Evolutionary conservation across 306 rosid species (phyloP).

Genomic region (Rosa chinensis): DNA sequence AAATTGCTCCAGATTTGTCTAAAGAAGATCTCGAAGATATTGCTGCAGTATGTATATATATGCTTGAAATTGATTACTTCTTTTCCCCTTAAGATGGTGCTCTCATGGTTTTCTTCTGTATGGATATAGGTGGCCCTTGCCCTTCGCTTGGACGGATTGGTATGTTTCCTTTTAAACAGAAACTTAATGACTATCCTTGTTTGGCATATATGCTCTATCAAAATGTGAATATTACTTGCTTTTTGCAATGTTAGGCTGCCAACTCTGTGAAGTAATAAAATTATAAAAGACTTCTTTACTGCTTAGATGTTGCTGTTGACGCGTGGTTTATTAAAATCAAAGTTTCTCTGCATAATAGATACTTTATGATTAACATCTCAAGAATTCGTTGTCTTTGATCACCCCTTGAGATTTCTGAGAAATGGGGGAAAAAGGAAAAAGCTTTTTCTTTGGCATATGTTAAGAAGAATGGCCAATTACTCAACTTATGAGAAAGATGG

Average conservation of each 20-base stretch:
- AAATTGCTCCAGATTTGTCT: conserved; percentile 98
- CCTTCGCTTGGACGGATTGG: conserved; percentile 96
- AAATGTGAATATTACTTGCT: not conserved
- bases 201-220: not conserved
- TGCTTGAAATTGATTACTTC: not conserved
- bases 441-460: not conserved
- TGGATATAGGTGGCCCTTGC: conserved; percentile 75
- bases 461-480: not conserved
- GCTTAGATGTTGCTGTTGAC: not conserved
- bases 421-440: not conserved
- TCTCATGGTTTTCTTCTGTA: conserved; percentile 34
- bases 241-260: conserved; percentile 6
- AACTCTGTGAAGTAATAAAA: conserved; percentile 1
- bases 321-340: not conserved
- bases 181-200: conserved; percentile 12
- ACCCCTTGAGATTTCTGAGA: not conserved
- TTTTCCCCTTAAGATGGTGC: conserved; percentile 16
- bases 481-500: not conserved
- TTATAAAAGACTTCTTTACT: not conserved
- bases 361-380: not conserved
- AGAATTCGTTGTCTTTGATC: not conserved
- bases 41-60: conserved; percentile 75
- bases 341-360: not conserved
- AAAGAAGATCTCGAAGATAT: conserved; percentile 98
- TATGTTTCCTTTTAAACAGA: conserved; percentile 35